These are phyloP conservation scores for Testicularia cyperi DNA, from an alignment of 1,284 basidiomycete species.

Conservation along the genomic window DNA sequence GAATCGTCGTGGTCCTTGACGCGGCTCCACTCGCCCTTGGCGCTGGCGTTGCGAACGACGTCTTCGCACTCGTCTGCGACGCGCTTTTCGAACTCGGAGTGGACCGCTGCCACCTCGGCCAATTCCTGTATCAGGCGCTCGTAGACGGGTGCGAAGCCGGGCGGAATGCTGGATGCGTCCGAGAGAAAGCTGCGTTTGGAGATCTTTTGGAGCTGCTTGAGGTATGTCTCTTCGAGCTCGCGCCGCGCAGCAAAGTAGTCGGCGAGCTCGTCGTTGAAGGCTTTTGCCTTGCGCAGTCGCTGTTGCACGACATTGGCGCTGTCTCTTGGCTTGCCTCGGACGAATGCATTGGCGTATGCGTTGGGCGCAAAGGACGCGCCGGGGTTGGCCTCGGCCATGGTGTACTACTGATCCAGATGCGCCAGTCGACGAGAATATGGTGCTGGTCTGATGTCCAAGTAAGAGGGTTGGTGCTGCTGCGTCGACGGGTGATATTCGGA, in stretches of 20 bases:
- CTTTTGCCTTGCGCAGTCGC: slow-evolving; percentile 47
- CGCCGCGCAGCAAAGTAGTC: slow-evolving; percentile 64
- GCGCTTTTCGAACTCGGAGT: slow-evolving; percentile 50
- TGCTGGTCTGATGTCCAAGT: no score
- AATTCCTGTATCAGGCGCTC: slow-evolving; percentile 53
- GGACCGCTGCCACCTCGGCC: slow-evolving; percentile 50
- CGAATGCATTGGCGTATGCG: slow-evolving; percentile 45
- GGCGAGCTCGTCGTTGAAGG: slow-evolving; percentile 58
- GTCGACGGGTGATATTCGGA: no score
- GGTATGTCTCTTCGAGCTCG: slow-evolving; percentile 63
- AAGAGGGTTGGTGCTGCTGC: no score
- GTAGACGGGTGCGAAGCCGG: slow-evolving; percentile 54
- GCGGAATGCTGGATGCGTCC: slow-evolving; percentile 48
- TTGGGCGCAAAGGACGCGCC: slow-evolving; percentile 27
- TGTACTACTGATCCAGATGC: no score
- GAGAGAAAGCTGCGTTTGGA: slow-evolving; percentile 59
- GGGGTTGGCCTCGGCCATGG: slow-evolving; percentile 21
- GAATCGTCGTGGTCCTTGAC: slow-evolving; percentile 51
- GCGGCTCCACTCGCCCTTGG: slow-evolving; percentile 46
- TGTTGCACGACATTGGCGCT: slow-evolving; percentile 23
- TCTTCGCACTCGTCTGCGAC: slow-evolving; percentile 58
- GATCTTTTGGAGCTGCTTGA: slow-evolving; percentile 64
- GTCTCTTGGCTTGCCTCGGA: slow-evolving; percentile 27
- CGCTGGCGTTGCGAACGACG: slow-evolving; percentile 50
- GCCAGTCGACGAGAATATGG: no score